phyloP scores from a whole-genome alignment of 2,329 filamentous ascomycete genomes.

The Ophiostoma sp. region DNA sequence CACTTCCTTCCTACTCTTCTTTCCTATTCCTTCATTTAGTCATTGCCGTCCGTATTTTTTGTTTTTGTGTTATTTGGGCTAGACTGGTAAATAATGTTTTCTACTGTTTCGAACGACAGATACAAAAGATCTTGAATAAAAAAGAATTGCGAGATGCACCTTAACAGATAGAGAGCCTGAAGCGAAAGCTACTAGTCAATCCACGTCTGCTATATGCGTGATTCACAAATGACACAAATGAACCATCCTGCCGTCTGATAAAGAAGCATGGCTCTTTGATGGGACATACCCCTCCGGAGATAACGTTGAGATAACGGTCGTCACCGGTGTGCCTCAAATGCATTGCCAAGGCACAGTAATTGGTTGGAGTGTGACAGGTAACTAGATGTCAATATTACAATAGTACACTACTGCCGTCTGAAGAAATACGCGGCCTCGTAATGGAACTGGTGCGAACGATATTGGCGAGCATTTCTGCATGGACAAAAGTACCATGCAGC shows the following conservation, averaged over 20 bases:
- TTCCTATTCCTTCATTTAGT: background rate
- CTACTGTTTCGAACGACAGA: background rate
- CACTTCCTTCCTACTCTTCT: conserved; percentile 4
- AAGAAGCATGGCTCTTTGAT: conserved; percentile 2
- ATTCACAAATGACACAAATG: background rate
- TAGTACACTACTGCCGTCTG: too few relatives aligned
- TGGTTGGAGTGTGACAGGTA: too few relatives aligned
- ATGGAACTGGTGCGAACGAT: background rate
- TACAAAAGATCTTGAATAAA: background rate
- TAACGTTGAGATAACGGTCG: background rate
- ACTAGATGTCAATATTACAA: too few relatives aligned
- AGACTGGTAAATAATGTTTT: background rate
- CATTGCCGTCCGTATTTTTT: background rate
- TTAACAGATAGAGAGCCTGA: background rate
- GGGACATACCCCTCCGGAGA: conserved; percentile 6
- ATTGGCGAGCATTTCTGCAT: background rate
- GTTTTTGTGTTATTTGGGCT: background rate
- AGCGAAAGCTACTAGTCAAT: background rate
- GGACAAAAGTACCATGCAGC: background rate
- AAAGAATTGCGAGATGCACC: background rate
- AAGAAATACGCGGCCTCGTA: too few relatives aligned
- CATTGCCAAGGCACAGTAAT: background rate
- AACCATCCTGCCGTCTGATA: background rate
- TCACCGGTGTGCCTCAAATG: background rate
- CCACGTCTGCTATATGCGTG: too few relatives aligned